Evolutionary conservation across 164 flowering plant genomes (phyloP), one percentile per base, ranked within the genome.

Genomic region (Saururus chinensis): DNA sequence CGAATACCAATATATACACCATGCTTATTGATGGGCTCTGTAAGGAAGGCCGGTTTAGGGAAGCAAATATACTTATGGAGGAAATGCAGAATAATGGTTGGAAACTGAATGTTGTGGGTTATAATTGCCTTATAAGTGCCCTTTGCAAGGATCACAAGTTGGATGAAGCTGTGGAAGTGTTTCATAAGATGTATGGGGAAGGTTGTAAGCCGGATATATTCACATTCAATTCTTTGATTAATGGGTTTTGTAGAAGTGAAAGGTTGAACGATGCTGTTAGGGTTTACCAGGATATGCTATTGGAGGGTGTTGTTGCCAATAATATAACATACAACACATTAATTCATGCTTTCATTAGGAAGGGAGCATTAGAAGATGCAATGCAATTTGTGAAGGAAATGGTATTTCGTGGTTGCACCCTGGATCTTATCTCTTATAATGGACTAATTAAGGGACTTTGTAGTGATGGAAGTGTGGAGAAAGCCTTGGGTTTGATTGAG

Each of bases 241-340:
- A 56, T 68, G 97, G 96, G 22, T 66, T 87, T 9, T 85, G 92
- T 79, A 75, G 72, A 63, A 75, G 56, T 61, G 77, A 82, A 60
- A 65, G 62, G 57, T 70, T 93, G 74, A 85, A 87, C 53, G 87
- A 82, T 53, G 96, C 96, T 17, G 53, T 82, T 53, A 61, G 60
- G 20, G 53, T 93, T 63, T 82, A 73, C 61, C 76, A 63, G 30
- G 86, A 90, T 69, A 85, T 91, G 97, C 53, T 87, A 22, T 57
- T 76, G 62, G 87, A 87, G 56, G 97, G 99, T 66, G 86, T 84
- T 23, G 77, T 85, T 74, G 88, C 98, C 62, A 85, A 84, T 73
- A 85, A 79, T 22, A 86, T 88, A 1, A 93, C 97, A 37, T 91
- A 81, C 76, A 90, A 93, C 71, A 90, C 89, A 25, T 63, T 93